Percentiles rank a stretch among this genome's conserved stretches.
phyloP scores from a whole-genome alignment of 441 rosid species.

The Gossypium lobatum region DNA sequence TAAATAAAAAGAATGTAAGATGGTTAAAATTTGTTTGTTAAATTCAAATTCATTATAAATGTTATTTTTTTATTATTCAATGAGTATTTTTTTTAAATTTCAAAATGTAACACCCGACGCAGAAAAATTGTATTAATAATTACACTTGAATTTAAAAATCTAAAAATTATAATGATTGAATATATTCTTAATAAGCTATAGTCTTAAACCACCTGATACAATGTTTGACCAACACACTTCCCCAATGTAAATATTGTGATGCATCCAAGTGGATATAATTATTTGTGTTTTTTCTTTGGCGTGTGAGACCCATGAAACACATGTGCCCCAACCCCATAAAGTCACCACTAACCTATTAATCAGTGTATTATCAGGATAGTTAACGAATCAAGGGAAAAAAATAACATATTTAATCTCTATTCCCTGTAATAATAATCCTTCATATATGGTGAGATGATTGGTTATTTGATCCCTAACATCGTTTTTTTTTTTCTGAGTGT shows the following conservation, averaged over 20 bases:
- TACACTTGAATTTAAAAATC: too few relatives aligned
- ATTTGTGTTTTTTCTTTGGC: constrained; percentile 10
- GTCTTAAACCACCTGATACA: neutral
- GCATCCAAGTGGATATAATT: constrained; percentile 27
- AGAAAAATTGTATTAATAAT: too few relatives aligned
- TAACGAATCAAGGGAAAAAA: constrained; percentile 29
- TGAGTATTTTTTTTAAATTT: too few relatives aligned
- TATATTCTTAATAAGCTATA: too few relatives aligned
- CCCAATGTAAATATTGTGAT: neutral
- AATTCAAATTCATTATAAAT: too few relatives aligned
- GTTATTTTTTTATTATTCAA: too few relatives aligned
- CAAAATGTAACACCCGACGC: too few relatives aligned
- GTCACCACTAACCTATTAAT: constrained; percentile 32
- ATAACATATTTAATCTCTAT: constrained; percentile 9
- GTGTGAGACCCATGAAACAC: constrained; percentile 1
- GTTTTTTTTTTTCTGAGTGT: neutral
- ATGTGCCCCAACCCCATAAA: constrained; percentile 22
- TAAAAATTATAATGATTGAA: too few relatives aligned
- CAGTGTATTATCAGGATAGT: constrained; percentile 22
- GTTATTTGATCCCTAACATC: neutral
- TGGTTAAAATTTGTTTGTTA: too few relatives aligned
- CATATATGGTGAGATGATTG: neutral
- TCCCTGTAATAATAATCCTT: neutral
- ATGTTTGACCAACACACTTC: neutral
- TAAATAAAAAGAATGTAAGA: too few relatives aligned